Evolutionary conservation across 75 land plant species (phyloP).

Genomic region (Picea glauca): DNA sequence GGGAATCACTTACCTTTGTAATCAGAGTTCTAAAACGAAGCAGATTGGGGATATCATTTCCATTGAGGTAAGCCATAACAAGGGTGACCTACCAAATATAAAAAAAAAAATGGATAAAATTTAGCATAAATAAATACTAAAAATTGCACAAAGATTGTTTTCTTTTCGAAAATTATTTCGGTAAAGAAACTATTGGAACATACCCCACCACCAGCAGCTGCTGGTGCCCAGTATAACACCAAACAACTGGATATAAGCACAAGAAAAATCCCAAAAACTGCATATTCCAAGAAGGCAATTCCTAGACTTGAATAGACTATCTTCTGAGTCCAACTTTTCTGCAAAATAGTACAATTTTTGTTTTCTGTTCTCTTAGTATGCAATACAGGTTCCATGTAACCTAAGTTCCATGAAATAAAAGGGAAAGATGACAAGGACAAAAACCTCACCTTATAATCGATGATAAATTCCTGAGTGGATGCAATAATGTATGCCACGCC

Average conservation of each 20-base stretch:
- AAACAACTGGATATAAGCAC: slow-evolving; percentile 38
- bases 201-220: slow-evolving; percentile 59
- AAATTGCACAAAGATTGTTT: not conserved
- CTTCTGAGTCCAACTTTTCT: slow-evolving; percentile 29
- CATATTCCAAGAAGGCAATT: slow-evolving; percentile 27
- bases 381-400: not conserved
- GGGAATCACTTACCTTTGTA: slow-evolving; percentile 22
- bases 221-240: slow-evolving; percentile 46
- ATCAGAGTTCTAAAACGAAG: slow-evolving; percentile 28
- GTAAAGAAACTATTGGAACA: not conserved
- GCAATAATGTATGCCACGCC: slow-evolving; percentile 9
- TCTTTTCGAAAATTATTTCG: not conserved
- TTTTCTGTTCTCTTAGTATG: not conserved
- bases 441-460: too few species aligned
- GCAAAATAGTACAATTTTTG: not conserved
- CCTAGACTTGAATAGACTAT: slow-evolving; percentile 13
- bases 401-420: too few species aligned
- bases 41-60: slow-evolving; percentile 47
- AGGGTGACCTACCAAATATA: slow-evolving; percentile 30
- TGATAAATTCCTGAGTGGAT: too few species aligned
- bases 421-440: too few species aligned
- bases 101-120: not conserved
- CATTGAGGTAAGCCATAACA: slow-evolving; percentile 51
- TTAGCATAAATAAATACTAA: not conserved
- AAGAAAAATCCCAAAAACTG: slow-evolving; percentile 20